Conservation (phyloP, 495 filamentous ascomycete species). For the Daldinia childiae region DNA sequence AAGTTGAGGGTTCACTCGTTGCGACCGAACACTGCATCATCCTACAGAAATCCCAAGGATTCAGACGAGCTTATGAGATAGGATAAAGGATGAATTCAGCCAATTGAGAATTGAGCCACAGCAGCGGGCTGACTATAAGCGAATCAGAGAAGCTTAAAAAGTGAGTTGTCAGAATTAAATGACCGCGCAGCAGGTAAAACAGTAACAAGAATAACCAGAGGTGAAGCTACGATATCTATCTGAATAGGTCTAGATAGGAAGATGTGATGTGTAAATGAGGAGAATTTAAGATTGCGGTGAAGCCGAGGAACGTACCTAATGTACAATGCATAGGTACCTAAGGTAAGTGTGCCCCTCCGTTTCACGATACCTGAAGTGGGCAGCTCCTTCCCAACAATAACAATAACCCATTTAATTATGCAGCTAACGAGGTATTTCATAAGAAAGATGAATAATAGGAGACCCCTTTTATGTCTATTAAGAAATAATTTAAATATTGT, state of each 20-base stretch:
- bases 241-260: conserved; percentile 5
- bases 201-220: conserved; percentile 12
- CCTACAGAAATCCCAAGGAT: conserved; percentile 2
- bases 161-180: conserved; percentile 6
- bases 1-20: neutral
- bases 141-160: conserved; percentile 15
- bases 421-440: neutral
- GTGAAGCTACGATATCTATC: conserved; percentile 17
- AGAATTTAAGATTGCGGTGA: conserved; percentile 5
- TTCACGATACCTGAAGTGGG: conserved; percentile 6
- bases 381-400: conserved; percentile 4
- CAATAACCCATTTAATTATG: neutral
- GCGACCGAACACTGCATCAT: conserved; percentile 10
- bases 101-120: conserved; percentile 26
- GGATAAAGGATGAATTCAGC: conserved; percentile 13
- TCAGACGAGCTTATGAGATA: conserved; percentile 13
- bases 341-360: conserved; percentile 2
- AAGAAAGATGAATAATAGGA: neutral
- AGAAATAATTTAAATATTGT: neutral
- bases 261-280: neutral
- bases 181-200: conserved; percentile 6
- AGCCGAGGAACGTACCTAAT: neutral
- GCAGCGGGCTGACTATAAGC: conserved; percentile 13
- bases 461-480: neutral
- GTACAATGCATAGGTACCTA: conserved; percentile 5